Percentiles rank a stretch among this genome's conserved stretches.
Conservation (phyloP, 106 monocot species). For the Posidonia australis region DNA sequence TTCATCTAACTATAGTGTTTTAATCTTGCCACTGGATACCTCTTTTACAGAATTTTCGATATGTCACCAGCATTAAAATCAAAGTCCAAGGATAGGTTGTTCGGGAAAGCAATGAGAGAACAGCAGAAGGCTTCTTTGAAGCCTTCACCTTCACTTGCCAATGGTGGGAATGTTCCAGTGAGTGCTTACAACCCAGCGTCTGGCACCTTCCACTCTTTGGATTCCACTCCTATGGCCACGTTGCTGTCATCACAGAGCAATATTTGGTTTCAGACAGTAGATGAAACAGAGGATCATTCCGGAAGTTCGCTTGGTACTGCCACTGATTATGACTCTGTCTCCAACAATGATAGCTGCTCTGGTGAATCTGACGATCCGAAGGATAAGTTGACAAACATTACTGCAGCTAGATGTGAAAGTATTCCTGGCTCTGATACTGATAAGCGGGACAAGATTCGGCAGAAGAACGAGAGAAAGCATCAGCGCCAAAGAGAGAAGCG, state of each 20-base stretch:
- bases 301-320: constrained; percentile 28
- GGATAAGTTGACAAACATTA: constrained; percentile 28
- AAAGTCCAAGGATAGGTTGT: constrained; percentile 60
- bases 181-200: constrained; percentile 40
- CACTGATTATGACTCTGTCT: constrained; percentile 58
- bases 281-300: constrained; percentile 42
- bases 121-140: constrained; percentile 32
- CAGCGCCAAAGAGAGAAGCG: constrained; percentile 78
- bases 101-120: constrained; percentile 29
- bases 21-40: too few relatives aligned
- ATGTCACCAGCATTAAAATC: constrained; percentile 86
- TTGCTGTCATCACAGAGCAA: constrained; percentile 10
- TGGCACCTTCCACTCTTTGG: constrained; percentile 49
- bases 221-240: constrained; percentile 14
- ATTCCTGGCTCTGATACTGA: constrained; percentile 66
- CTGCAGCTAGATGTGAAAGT: constrained; percentile 18
- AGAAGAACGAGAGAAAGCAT: constrained; percentile 93
- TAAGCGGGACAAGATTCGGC: constrained; percentile 85
- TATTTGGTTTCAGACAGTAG: constrained; percentile 21
- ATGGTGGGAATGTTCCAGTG: constrained; percentile 8
- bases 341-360: constrained; percentile 71
- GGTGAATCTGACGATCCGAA: constrained; percentile 79
- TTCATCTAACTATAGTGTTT: too few relatives aligned
- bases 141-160: constrained; percentile 14
- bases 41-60: neutral